Base-by-base conservation (phyloP, 2,329 filamentous ascomycete genomes). In the Dactylonectria macrodidyma region DNA sequence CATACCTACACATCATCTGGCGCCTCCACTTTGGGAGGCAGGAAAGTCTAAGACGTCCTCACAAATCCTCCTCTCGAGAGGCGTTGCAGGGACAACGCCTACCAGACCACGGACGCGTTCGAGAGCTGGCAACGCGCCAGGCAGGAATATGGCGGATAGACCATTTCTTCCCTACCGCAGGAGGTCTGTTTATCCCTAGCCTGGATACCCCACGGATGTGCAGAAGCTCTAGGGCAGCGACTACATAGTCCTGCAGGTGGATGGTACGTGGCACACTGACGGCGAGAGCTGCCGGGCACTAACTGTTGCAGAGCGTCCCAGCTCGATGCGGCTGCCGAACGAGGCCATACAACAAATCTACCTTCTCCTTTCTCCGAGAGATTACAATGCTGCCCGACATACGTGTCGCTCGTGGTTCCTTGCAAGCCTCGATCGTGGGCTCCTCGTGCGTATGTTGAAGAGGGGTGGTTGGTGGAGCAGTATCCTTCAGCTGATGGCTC, bases 331-430 rank as follows among this genome's bases (percentile, higher is more conserved):
- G 70, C 19, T 81, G 12, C 76, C 77, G 4, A 74, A 77, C 12
- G 83, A 85, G 66, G 81, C 82, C 7, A 54, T 83, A 2, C 78
- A 81, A 19, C 72, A 81, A 6, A 77, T 84, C 11, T 82, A 80
- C 65, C 51, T 46, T 12, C 67, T 76, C 8, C 76, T 84, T 5
- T 52, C 68, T 4, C 82, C 81, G 1, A 52, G 63, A 10, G 82
- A 84, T 71, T 92, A 91, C 76, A 87, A 92, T 72, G 83, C 87
- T 61, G 89, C 89, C 16, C 84, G 90, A 19, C 86, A 88, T 68
- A 86, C 86, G 19, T 92, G 89, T 73, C 85, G 86, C 52, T 78
- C 79, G 41, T 92, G 89, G 90, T 89, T 91, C 81, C 78, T 84
- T 44, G 85, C 84, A 24, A 88, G 89, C 57, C 76, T 92, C n/a